These are phyloP conservation scores for Cystoderma amianthinum DNA, from an alignment of 768 basidiomycete species.

Conservation along the genomic window DNA sequence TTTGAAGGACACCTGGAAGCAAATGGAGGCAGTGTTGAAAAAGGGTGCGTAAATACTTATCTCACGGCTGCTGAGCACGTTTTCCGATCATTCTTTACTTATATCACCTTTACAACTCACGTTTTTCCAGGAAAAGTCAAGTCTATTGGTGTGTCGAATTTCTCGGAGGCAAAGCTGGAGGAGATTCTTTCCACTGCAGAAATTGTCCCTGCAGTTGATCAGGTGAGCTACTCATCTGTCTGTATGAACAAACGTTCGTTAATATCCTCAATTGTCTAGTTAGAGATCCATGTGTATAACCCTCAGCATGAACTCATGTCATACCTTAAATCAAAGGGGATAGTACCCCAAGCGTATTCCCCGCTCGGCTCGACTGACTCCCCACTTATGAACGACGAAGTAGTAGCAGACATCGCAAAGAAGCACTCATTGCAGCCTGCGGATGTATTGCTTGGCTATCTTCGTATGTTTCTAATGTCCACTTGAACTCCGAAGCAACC, in stretches of 20 bases:
- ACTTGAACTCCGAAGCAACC: slow-evolving; percentile 34
- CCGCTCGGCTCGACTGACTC: slow-evolving; percentile 69
- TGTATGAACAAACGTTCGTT: no score
- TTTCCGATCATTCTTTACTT: neutral
- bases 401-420: slow-evolving; percentile 49
- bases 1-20: slow-evolving; percentile 71
- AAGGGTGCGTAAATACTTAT: slow-evolving; percentile 34
- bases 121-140: slow-evolving; percentile 47
- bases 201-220: slow-evolving; percentile 67
- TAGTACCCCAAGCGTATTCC: slow-evolving; percentile 74
- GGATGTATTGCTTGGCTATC: slow-evolving; percentile 57
- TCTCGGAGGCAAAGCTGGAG: slow-evolving; percentile 60
- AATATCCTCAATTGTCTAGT: slow-evolving; percentile 23
- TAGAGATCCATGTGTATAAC: slow-evolving; percentile 71
- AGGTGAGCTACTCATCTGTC: slow-evolving; percentile 36
- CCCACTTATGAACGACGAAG: slow-evolving; percentile 58
- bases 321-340: slow-evolving; percentile 59
- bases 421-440: slow-evolving; percentile 47
- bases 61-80: neutral
- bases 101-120: neutral
- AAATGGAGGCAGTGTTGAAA: slow-evolving; percentile 70
- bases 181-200: slow-evolving; percentile 61
- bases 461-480: no score
- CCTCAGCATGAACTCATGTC: slow-evolving; percentile 62
- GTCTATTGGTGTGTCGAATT: slow-evolving; percentile 74